These are phyloP conservation scores for Polytrichum formosum DNA, from an alignment of 225 moss, liverwort and hornwort genomes.

Conservation along the genomic window DNA sequence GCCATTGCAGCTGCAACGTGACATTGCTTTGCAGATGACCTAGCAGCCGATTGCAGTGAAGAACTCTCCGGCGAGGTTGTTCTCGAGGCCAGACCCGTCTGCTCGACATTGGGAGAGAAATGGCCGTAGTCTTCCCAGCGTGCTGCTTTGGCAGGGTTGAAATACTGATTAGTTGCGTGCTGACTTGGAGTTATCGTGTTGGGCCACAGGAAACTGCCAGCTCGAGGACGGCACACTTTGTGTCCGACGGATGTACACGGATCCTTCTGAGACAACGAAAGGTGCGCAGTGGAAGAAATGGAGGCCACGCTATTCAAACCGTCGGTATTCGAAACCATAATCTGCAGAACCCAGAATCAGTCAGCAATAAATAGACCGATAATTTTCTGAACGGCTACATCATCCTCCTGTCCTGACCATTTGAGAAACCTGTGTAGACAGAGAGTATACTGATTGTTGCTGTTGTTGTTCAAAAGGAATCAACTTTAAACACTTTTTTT, in stretches of 20 bases:
- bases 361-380: too few species aligned
- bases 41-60: conserved; percentile 23
- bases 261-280: not conserved
- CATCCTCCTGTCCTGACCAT: too few species aligned
- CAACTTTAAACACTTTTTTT: too few species aligned
- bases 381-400: too few species aligned
- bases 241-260: not conserved
- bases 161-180: conserved; percentile 2
- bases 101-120: conserved; percentile 22
- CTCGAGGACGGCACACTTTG: conserved; percentile 10
- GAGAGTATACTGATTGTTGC: too few species aligned
- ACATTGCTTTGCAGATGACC: conserved; percentile 29
- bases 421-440: too few species aligned
- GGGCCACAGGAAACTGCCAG: conserved; percentile 4
- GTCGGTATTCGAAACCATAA: not conserved
- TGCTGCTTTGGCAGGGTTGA: conserved; percentile 9
- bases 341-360: not conserved
- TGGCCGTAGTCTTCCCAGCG: conserved; percentile 26
- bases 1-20: conserved; percentile 49
- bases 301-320: not conserved
- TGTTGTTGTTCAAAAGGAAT: too few species aligned
- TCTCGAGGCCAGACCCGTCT: conserved; percentile 23
- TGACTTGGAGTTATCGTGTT: conserved; percentile 1
- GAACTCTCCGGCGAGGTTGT: conserved; percentile 25
- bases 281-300: not conserved